Percentiles rank a stretch among this genome's conserved stretches.
phyloP scores from a whole-genome alignment of 345 rosid genomes.

The Salix exigua region DNA sequence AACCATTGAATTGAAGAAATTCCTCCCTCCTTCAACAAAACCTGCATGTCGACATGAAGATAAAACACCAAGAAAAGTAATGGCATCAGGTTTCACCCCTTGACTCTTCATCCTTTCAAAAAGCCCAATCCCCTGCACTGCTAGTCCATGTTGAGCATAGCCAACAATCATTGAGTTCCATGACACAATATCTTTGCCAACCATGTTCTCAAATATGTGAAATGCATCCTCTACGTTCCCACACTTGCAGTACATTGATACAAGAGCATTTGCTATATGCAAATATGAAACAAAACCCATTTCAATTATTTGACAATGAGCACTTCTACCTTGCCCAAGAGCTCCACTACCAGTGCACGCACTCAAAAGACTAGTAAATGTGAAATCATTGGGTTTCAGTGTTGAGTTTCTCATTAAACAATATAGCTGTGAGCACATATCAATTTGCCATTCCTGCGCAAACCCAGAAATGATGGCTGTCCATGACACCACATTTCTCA shows the following conservation, averaged over 20 bases:
- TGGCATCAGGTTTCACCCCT: constrained; percentile 51
- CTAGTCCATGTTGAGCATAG: constrained; percentile 78
- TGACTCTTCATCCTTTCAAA: constrained; percentile 56
- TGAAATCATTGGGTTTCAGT: constrained; percentile 65
- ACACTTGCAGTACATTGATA: constrained; percentile 84
- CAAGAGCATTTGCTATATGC: constrained; percentile 65
- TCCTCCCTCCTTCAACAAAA: constrained; percentile 54
- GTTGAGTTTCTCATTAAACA: constrained; percentile 53
- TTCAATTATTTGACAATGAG: constrained; percentile 62
- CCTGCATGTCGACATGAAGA: constrained; percentile 91
- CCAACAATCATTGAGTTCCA: constrained; percentile 98
- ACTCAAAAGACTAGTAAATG: constrained; percentile 66
- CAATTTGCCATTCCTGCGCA: constrained; percentile 67
- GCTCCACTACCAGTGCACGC: constrained; percentile 86
- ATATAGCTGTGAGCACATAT: constrained; percentile 55
- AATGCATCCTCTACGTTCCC: constrained; percentile 58
- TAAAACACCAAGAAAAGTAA: constrained; percentile 76
- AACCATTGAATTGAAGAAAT: constrained; percentile 57
- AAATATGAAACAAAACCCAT: constrained; percentile 58
- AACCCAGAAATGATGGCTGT: constrained; percentile 74
- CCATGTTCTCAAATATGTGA: constrained; percentile 38
- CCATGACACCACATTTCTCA: constrained; percentile 78
- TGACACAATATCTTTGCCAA: constrained; percentile 56
- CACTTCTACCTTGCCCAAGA: constrained; percentile 70
- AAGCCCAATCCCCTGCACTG: constrained; percentile 47